Base-by-base conservation (phyloP, 2,329 filamentous ascomycete genomes). In the Phaeoacremonium minimum region DNA sequence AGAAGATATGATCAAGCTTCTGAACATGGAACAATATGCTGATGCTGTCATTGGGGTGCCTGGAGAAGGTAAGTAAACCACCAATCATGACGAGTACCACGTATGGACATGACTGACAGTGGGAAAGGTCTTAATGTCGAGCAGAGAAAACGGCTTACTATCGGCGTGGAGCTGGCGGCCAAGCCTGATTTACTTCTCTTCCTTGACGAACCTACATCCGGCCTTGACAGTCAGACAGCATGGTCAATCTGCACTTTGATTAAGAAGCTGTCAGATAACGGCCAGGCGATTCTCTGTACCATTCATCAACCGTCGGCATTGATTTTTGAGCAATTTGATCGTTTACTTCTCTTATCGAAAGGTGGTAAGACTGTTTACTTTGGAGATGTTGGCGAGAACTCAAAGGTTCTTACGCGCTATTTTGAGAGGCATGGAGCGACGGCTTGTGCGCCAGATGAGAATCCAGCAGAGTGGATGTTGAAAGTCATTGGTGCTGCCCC, bases 141-240 rank as follows among this genome's bases (percentile, higher is more conserved):
- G 38, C 58, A 63, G 38, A 45, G 58, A n/a, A 62, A 61, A 35
- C 75, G 80, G 48, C 64, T 86, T 14, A 86, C 81, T 2, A 86
- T 86, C 40, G 83, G 80, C 55, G 81, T 86, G 4, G 83, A 87
- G 52, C 64, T 87, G 15, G 81, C 80, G 17, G 83, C 82, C 4
- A 85, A 82, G 57, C 83, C 83, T 4, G 70, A 79, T 31, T 64
- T 86, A 7, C 69, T 86, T 38, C 68, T 86, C 20, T 87, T 87
- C 67, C 67, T 87, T 12, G 84, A 88, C 50, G 84, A 88, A 54
- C 84, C 84, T 4, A 87, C 83, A 6, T 85, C 80, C 18, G 84
- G 84, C 56, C 70, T 87, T 18, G 84, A 88, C 56, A 79, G 72
- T 51, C 82, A 87, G 52, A 85, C 80, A 3, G 83, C 83, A 2